Conservation (phyloP, 345 rosid species). For the Anacardium occidentale region DNA sequence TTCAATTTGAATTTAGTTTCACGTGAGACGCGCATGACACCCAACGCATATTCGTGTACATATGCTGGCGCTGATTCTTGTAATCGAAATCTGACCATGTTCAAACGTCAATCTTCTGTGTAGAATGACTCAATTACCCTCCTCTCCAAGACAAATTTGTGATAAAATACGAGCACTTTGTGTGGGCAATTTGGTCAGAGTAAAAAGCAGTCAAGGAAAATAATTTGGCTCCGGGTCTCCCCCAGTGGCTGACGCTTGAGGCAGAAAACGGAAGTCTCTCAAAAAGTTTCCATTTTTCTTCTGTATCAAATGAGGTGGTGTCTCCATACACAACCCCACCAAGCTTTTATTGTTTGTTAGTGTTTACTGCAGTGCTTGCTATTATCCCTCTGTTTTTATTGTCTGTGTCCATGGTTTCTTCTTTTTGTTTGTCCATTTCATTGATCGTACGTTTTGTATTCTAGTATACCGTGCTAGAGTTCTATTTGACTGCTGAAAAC, state of each 20-base stretch:
- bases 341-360: neutral
- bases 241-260: neutral
- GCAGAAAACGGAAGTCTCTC: neutral
- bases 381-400: neutral
- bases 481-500: neutral
- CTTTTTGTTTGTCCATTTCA: neutral
- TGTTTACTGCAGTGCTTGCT: neutral
- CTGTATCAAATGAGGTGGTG: conserved; percentile 13
- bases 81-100: neutral
- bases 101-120: too few relatives aligned
- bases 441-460: neutral
- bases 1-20: too few relatives aligned
- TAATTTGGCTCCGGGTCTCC: neutral
- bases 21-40: neutral
- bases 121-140: conserved; percentile 23
- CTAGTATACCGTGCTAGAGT: neutral
- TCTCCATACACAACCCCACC: conserved; percentile 1
- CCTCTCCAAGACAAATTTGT: neutral
- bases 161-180: neutral
- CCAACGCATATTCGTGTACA: conserved; percentile 28
- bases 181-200: conserved; percentile 15
- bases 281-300: neutral
- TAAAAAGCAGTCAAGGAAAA: neutral
- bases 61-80: conserved; percentile 10
- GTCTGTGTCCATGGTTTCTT: neutral